phyloP scores from a whole-genome alignment of 768 basidiomycete species.

The Tylopilus rubrobrunneus region DNA sequence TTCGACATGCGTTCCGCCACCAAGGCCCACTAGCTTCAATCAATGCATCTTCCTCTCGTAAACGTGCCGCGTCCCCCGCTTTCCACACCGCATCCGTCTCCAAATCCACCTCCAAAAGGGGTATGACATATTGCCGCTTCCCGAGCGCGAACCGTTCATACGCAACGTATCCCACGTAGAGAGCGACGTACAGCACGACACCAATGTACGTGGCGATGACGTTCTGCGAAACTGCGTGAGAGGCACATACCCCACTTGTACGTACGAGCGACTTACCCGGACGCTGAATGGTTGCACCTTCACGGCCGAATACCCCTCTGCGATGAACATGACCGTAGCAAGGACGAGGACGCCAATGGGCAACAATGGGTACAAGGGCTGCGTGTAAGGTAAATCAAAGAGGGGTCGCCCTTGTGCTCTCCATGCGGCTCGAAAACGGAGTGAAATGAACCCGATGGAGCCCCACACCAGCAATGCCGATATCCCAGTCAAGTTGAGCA shows the following conservation, averaged over 20 bases:
- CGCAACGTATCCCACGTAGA: constrained; percentile 42
- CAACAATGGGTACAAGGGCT: constrained; percentile 52
- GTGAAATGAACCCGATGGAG: constrained; percentile 48
- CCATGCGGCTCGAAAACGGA: constrained; percentile 65
- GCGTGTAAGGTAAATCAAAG: constrained; percentile 54
- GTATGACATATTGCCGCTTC: constrained; percentile 37
- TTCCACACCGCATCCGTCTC: constrained; percentile 54
- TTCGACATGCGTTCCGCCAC: not conserved
- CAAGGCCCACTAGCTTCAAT: not conserved
- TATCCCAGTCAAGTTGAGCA: constrained; percentile 62
- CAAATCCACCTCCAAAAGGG: constrained; percentile 43
- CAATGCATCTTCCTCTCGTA: constrained; percentile 32
- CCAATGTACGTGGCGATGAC: constrained; percentile 56
- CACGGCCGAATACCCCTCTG: constrained; percentile 51
- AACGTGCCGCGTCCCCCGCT: constrained; percentile 37
- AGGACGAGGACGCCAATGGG: constrained; percentile 49
- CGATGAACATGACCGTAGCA: constrained; percentile 49
- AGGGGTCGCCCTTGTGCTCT: constrained; percentile 46
- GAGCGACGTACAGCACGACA: constrained; percentile 41
- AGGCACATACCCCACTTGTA: not conserved
- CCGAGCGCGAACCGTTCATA: constrained; percentile 36
- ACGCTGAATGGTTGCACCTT: constrained; percentile 41
- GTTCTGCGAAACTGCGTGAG: constrained; percentile 33
- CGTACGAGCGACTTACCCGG: constrained; percentile 29
- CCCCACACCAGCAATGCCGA: constrained; percentile 68